Evolutionary conservation across 345 rosid species (phyloP).

Genomic region (Bruguiera sexangula): DNA sequence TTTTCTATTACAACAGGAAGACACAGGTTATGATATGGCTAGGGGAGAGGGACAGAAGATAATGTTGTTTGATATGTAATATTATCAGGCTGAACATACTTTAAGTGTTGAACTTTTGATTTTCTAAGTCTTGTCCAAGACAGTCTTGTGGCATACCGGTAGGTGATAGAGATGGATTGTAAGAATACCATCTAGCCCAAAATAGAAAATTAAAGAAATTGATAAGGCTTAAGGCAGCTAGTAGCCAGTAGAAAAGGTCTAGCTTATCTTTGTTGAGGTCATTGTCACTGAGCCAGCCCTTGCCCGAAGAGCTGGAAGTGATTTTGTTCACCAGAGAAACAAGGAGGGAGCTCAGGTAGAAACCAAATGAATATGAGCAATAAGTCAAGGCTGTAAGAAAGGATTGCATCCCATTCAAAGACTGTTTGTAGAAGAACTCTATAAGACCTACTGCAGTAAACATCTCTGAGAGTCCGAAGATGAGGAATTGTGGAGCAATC

Average conservation of each 20-base stretch:
- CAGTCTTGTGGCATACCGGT: constrained; percentile 10
- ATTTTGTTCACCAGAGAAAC: constrained; percentile 55
- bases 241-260: constrained; percentile 67
- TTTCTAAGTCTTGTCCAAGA: constrained; percentile 32
- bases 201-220: constrained; percentile 51
- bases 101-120: constrained; percentile 21
- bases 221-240: constrained; percentile 53
- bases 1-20: neutral
- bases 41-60: constrained; percentile 8
- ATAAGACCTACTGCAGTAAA: constrained; percentile 66
- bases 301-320: constrained; percentile 30
- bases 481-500: constrained; percentile 61
- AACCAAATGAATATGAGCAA: constrained; percentile 65
- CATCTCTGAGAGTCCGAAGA: constrained; percentile 67
- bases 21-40: neutral
- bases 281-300: constrained; percentile 63
- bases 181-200: constrained; percentile 56
- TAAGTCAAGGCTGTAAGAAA: constrained; percentile 64
- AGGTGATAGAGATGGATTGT: constrained; percentile 39
- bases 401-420: constrained; percentile 56
- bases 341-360: constrained; percentile 58
- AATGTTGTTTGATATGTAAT: neutral
- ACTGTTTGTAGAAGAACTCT: constrained; percentile 73
- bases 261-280: constrained; percentile 52
- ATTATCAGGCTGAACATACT: constrained; percentile 5